Conservation (phyloP, 768 basidiomycete species). For the Termitomyces sp. region DNA sequence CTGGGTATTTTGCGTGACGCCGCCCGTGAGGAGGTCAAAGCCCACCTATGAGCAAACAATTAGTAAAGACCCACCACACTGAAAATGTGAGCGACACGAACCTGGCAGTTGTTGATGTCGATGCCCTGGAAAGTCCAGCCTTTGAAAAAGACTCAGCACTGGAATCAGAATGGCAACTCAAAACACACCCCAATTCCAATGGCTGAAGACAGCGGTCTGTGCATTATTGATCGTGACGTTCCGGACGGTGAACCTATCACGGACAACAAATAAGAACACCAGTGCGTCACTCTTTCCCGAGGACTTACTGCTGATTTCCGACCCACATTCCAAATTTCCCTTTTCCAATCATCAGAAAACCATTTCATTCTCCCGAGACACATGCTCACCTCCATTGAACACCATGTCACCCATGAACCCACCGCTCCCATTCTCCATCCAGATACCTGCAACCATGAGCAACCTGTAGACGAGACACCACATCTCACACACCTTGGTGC, state of each 20-base stretch:
- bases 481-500: conserved; percentile 47
- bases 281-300: not conserved
- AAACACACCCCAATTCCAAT: conserved; percentile 48
- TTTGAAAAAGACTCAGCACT: conserved; percentile 10
- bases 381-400: conserved; percentile 45
- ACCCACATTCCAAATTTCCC: conserved; percentile 70
- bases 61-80: conserved; percentile 11
- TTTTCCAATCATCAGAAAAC: conserved; percentile 11
- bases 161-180: not conserved
- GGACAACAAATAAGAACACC: not conserved
- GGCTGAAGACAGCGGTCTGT: conserved; percentile 35
- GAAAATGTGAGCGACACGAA: conserved; percentile 1
- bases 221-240: conserved; percentile 56
- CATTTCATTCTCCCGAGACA: not conserved
- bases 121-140: conserved; percentile 44
- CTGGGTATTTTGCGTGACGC: conserved; percentile 31
- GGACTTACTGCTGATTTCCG: conserved; percentile 75
- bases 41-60: conserved; percentile 34
- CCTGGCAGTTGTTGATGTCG: conserved; percentile 34
- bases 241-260: conserved; percentile 47
- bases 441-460: conserved; percentile 40
- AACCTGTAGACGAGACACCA: conserved; percentile 49
- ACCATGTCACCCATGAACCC: conserved; percentile 51
- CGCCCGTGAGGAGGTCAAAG: conserved; percentile 53
- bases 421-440: conserved; percentile 73